Evolutionary conservation across 2,329 filamentous ascomycete species (phyloP), one percentile per base, ranked within the genome.

Genomic region (Colletotrichum gloeosporioides): DNA sequence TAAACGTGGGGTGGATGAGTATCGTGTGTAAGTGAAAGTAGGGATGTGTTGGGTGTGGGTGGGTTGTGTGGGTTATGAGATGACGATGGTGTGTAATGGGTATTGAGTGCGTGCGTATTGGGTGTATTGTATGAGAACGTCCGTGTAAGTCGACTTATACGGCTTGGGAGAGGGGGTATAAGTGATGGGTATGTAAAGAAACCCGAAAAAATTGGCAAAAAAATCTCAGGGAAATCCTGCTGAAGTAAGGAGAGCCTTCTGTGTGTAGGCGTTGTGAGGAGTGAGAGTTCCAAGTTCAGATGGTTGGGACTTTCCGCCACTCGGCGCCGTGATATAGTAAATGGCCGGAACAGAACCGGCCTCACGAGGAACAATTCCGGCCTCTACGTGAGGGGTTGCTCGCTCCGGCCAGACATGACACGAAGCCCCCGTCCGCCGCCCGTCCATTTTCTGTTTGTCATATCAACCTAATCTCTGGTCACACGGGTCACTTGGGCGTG

Each of bases 251-350:
- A 57, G 62, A 53, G 2, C 68, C 65, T 61, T 67, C 62, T 75
- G 72, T 68, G 57, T 77, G 70, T 66, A 71, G 64, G 29, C 27
- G 70, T 49, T 76, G 44, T 66, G 59, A 62, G 73, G 70, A 64
- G 71, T 76, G 49, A 12, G 73, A 67, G 75, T 69, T 69, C 59
- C 69, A 78, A 72, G 75, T 69, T 73, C 34, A 31, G 57, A 68
- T 69, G 70, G 44, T 31, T 73, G 71, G 32, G 29, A 55, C 53
- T 69, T 69, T 32, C 66, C 66, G 69, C 73, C 76, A 34, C 61
- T 67, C 81, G 78, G 77, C 79, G 82, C 80, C 83, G 85, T 83
- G 85, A 88, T 88, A 87, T 88, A 88, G 81, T 82, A 82, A 67
- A 84, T 86, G 87, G 87, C 87, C 87, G 87, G 87, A 88, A 88